Base-by-base conservation (phyloP, 768 basidiomycete genomes). In the Lyophyllum decastes region DNA sequence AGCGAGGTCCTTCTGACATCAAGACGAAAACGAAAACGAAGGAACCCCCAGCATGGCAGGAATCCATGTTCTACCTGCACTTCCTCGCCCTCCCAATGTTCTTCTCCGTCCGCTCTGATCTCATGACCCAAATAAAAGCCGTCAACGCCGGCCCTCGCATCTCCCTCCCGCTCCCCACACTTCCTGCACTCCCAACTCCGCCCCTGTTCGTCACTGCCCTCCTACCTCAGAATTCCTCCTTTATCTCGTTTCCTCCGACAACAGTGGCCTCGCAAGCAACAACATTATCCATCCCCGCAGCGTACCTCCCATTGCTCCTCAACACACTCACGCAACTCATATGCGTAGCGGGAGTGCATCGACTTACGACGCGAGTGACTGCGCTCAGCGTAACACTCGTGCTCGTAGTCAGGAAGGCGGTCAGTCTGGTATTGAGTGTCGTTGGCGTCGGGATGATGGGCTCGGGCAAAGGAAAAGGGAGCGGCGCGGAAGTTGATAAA, bases 1-100 rank as follows among this genome's bases (percentile, higher is more conserved):
- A 46, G 26, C 50, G 58, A 34, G 49, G 30, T 17, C 2, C 22
- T 12, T n/a, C 43, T 26, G 38, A 44, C 41, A 46, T 10, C 11
- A 30, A 26, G 30, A 17, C 35, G 33, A 43, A 11, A 4, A 38
- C 16, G 11, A 49, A 22, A n/a, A 54, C 30, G 17, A 45, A 58
- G 27, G 52, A 46, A 21, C 44, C 51, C 25, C 53, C 60, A 4
- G 52, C 83, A 44, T 97, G 95, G 95, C 85, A 89, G 66, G 95
- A 97, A 73, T 88, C 85, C 49, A 86, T 98, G 83, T 98, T 96
- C 75, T 98, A 94, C 75, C 79, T 92, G 21, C 92, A 94, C 71
- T 84, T 88, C 65, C 82, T 94, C 52, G 83, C 87, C 12, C 78
- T 94, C 12, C 92, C 91, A 6, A 79, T 93, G 78, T 94, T 94